phyloP scores from a whole-genome alignment of 2,329 filamentous ascomycete species.

The Phialemoniopsis sp. region DNA sequence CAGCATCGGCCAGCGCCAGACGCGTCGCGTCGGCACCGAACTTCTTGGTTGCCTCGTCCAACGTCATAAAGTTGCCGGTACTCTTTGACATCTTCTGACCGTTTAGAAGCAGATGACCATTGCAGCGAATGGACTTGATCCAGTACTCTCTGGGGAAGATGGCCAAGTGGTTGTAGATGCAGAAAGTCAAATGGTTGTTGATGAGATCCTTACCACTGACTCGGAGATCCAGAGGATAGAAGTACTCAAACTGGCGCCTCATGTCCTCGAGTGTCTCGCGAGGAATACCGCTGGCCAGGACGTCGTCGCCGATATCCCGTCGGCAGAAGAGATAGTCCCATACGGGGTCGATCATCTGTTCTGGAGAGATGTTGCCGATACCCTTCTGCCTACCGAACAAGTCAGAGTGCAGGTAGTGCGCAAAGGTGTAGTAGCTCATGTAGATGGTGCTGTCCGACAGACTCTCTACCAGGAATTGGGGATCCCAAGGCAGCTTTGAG shows the following conservation, averaged over 20 bases:
- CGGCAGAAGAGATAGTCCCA: slow-evolving; percentile 95
- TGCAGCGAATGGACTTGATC: slow-evolving; percentile 75
- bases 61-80: slow-evolving; percentile 94
- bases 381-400: slow-evolving; percentile 76
- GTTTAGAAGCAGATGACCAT: slow-evolving; percentile 91
- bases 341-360: slow-evolving; percentile 90
- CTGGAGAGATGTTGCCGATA: slow-evolving; percentile 63
- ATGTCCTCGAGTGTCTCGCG: slow-evolving; percentile 72
- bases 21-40: slow-evolving; percentile 89
- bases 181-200: slow-evolving; percentile 92
- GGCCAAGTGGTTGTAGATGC: slow-evolving; percentile 88
- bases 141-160: slow-evolving; percentile 86
- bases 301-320: slow-evolving; percentile 62
- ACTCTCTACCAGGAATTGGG: slow-evolving; percentile 84
- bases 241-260: slow-evolving; percentile 93
- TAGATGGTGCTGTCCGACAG: slow-evolving; percentile 82
- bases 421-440: slow-evolving; percentile 73
- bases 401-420: slow-evolving; percentile 70
- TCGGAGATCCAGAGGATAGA: slow-evolving; percentile 87
- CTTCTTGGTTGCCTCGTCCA: slow-evolving; percentile 81
- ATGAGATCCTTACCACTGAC: slow-evolving; percentile 91
- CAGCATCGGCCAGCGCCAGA: slow-evolving; percentile 89
- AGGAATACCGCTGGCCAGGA: slow-evolving; percentile 65
- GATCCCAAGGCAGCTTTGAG: slow-evolving; percentile 92
- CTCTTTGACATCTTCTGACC: slow-evolving; percentile 99